Percentiles rank a stretch among this genome's conserved stretches.
Evolutionary conservation across 2,329 filamentous ascomycete genomes (phyloP).

Genomic region (Sporothrix phasma): DNA sequence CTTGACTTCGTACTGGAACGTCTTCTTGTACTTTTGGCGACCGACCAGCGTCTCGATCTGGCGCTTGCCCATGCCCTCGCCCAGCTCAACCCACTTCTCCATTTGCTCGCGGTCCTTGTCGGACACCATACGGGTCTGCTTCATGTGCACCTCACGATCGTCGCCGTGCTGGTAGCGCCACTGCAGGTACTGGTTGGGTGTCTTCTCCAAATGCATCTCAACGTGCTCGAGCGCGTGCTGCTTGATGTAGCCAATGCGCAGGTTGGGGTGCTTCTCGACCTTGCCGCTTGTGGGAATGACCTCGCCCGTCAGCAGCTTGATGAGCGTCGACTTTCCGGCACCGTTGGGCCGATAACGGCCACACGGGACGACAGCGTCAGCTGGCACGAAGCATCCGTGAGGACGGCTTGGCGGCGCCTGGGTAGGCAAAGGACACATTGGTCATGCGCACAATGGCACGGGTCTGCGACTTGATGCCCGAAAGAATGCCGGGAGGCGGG

Average conservation of each 20-base stretch:
- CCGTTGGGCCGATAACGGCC: slow-evolving; percentile 94
- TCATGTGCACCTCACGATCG: slow-evolving; percentile 92
- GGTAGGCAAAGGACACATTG: slow-evolving; percentile 87
- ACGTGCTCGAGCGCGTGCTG: slow-evolving; percentile 98
- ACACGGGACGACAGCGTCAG: slow-evolving; percentile 84
- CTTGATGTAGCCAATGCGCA: slow-evolving; percentile 99
- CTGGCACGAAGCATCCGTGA: slow-evolving; percentile 79
- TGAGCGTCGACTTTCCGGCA: slow-evolving; percentile 95
- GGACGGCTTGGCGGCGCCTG: slow-evolving; percentile 79
- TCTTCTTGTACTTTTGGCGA: slow-evolving; percentile 98
- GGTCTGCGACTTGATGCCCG: slow-evolving; percentile 90
- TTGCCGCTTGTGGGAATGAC: slow-evolving; percentile 71
- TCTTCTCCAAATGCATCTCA: slow-evolving; percentile 99
- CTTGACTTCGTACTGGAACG: slow-evolving; percentile 97
- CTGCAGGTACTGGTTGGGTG: slow-evolving; percentile 95
- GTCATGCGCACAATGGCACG: slow-evolving; percentile 92
- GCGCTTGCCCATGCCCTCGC: slow-evolving; percentile 66
- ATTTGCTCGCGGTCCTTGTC: slow-evolving; percentile 80
- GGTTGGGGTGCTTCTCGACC: slow-evolving; percentile 96
- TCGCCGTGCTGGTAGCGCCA: slow-evolving; percentile 98
- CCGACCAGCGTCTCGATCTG: slow-evolving; percentile 85
- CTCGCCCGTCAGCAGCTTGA: slow-evolving; percentile 94
- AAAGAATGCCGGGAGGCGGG: slow-evolving; percentile 85
- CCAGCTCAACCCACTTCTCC: slow-evolving; percentile 78
- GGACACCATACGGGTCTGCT: slow-evolving; percentile 87